Conservation (phyloP, 1,284 basidiomycete species). For the Microbotryomycetes sp. region DNA sequence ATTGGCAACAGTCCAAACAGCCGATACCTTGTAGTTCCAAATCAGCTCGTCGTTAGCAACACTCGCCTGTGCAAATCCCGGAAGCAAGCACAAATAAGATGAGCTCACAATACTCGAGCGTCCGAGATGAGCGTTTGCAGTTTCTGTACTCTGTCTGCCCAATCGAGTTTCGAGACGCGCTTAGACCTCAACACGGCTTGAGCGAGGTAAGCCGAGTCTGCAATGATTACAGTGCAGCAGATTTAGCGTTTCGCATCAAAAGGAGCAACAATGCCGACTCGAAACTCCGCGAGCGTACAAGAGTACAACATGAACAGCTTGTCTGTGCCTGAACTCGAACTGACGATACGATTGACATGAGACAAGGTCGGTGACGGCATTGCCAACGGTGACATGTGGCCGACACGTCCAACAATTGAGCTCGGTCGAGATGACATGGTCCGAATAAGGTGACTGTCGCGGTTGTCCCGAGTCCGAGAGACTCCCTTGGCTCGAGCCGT, state of each 20-base stretch:
- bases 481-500: too few relatives aligned
- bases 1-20: conserved; percentile 37
- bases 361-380: conserved; percentile 19
- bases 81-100: neutral
- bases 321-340: conserved; percentile 31
- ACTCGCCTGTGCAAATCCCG: too few relatives aligned
- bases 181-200: conserved; percentile 17
- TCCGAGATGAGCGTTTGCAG: conserved; percentile 31
- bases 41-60: too few relatives aligned
- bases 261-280: neutral
- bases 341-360: conserved; percentile 30
- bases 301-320: conserved; percentile 35
- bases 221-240: neutral
- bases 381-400: conserved; percentile 26
- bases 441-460: too few relatives aligned
- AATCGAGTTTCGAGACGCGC: conserved; percentile 16
- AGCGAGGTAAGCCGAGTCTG: conserved; percentile 22
- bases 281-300: conserved; percentile 1
- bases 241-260: neutral
- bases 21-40: conserved; percentile 23
- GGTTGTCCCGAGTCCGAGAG: too few relatives aligned
- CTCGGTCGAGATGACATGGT: too few relatives aligned
- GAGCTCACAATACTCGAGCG: conserved; percentile 30
- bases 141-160: conserved; percentile 29
- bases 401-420: too few relatives aligned